phyloP scores from a whole-genome alignment of 305 asterid genomes.

The Euphrasia arctica region DNA sequence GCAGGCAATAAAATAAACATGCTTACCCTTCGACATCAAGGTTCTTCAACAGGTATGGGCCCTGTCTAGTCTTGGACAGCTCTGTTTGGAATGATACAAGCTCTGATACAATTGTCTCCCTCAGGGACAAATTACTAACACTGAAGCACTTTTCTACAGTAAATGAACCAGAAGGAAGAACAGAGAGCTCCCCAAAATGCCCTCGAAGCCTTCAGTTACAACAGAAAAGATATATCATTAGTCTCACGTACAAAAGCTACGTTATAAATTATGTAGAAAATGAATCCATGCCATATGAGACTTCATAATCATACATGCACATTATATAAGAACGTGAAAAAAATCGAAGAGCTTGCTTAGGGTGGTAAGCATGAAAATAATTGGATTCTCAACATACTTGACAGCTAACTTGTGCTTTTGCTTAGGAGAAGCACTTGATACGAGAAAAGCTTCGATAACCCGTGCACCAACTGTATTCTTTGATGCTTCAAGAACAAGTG shows the following conservation, averaged over 20 bases:
- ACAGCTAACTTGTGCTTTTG: conserved; percentile 65
- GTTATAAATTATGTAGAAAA: background rate
- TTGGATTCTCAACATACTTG: conserved; percentile 54
- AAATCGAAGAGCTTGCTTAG: conserved; percentile 8
- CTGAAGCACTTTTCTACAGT: conserved; percentile 87
- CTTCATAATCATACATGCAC: background rate
- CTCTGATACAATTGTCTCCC: conserved; percentile 87
- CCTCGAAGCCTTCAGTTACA: conserved; percentile 64
- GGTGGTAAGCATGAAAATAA: conserved; percentile 6
- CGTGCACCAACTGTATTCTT: conserved; percentile 87
- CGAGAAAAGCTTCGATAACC: conserved; percentile 87
- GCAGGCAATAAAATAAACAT: conserved; percentile 10
- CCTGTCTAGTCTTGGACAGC: conserved; percentile 80
- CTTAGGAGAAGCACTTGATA: conserved; percentile 65
- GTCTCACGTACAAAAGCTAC: conserved; percentile 12
- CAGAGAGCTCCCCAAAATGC: conserved; percentile 89
- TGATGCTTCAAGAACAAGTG: conserved; percentile 59
- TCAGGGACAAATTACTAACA: conserved; percentile 58
- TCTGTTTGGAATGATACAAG: conserved; percentile 62
- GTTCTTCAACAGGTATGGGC: conserved; percentile 83
- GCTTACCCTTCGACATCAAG: conserved; percentile 93
- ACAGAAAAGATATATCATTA: conserved; percentile 27
- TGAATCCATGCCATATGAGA: no score
- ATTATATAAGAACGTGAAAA: background rate
- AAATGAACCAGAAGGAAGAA: conserved; percentile 76